phyloP scores from a whole-genome alignment of 2,329 filamentous ascomycete species.

The Tricladium varicosporioides region DNA sequence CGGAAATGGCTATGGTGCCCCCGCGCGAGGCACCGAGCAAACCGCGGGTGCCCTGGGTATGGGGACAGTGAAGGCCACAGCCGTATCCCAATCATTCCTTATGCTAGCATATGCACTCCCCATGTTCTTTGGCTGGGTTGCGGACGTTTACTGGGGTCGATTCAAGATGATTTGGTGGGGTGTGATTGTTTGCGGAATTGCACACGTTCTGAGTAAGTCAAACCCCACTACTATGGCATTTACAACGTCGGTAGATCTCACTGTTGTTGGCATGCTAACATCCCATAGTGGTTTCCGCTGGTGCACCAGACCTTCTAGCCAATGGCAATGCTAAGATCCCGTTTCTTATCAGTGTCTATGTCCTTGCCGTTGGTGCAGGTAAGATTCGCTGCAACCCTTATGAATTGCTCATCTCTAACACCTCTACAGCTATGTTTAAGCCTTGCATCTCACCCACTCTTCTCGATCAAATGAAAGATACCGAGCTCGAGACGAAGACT shows the following conservation, averaged over 20 bases:
- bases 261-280: slow-evolving; percentile 18
- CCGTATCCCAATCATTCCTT: slow-evolving; percentile 49
- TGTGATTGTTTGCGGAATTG: slow-evolving; percentile 54
- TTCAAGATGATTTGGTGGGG: slow-evolving; percentile 57
- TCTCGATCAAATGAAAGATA: slow-evolving; percentile 52
- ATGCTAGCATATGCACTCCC: slow-evolving; percentile 48
- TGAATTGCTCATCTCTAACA: slow-evolving; percentile 42
- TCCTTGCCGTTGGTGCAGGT: slow-evolving; percentile 31
- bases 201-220: slow-evolving; percentile 43
- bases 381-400: slow-evolving; percentile 30
- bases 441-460: slow-evolving; percentile 64
- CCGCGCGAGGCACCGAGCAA: slow-evolving; percentile 29
- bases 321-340: slow-evolving; percentile 64
- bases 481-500: slow-evolving; percentile 38
- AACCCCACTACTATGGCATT: background rate
- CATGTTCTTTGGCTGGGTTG: slow-evolving; percentile 50
- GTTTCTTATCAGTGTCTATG: slow-evolving; percentile 28
- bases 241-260: too few species aligned
- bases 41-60: slow-evolving; percentile 57
- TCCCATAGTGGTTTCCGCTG: slow-evolving; percentile 44
- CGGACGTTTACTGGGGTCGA: slow-evolving; percentile 64
- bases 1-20: slow-evolving; percentile 40
- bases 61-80: slow-evolving; percentile 52
- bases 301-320: slow-evolving; percentile 19
- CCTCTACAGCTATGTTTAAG: slow-evolving; percentile 61